Evolutionary conservation across 225 moss, liverwort and hornwort species (phyloP), one percentile per base, ranked within the genome.

Genomic region (Climacium dendroides): DNA sequence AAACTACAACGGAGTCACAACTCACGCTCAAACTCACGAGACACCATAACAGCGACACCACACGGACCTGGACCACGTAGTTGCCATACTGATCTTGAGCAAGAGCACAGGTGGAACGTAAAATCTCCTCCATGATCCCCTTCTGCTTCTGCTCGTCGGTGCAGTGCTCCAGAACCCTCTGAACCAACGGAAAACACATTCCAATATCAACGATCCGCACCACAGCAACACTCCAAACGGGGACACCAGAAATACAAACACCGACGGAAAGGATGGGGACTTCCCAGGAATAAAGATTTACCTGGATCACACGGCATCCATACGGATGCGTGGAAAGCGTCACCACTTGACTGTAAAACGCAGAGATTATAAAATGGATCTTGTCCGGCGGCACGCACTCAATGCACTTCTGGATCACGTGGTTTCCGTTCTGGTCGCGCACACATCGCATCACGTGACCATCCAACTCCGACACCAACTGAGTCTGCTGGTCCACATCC

Each of bases 331-430:
- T 95, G 26, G 97, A 97, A 73, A 97, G 92, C 81, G 95, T 92
- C 85, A 97, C 94, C 86, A 97, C 97, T 92, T 97, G 95, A 66
- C 93, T 95, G 88, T 97, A 95, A 85, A 97, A 97, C 61, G 97
- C 95, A 76, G 96, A 97, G 89, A 97, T 97, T 72, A 97, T 97
- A 29, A 97, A 97, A 79, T 97, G 95, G 62, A 97, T 97, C 74
- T 95, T 96, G 62, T 95, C 96, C 10, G 95, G 94, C 10, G 96
- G 96, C 57, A 97, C 96, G 82, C 96, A 94, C 89, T 97, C 97
- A 60, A 96, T 97, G 80, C 97, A 97, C 90, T 97, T 96, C 93
- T 97, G 96, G 72, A 97, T 95, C 88, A 97, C 97, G 85, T 97
- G 97, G 71, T 97, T 97, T 9, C 97, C 97, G 85, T 97, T 96